phyloP scores from a whole-genome alignment of 345 rosid genomes.

The Rhodamnia rubescens region DNA sequence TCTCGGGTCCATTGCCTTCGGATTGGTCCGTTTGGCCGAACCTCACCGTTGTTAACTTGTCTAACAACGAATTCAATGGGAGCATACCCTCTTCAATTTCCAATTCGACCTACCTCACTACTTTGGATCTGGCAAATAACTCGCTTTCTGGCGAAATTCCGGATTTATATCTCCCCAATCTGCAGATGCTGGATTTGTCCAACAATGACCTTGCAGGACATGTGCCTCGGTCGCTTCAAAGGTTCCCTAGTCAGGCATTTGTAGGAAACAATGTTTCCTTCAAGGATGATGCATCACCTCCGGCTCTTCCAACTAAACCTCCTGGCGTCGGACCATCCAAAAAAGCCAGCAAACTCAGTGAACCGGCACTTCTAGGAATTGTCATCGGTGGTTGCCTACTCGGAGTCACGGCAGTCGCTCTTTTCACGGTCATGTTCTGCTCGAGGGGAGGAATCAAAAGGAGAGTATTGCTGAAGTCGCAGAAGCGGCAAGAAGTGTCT shows the following conservation, averaged over 20 bases:
- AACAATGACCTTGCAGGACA: conserved; percentile 60
- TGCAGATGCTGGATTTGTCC: conserved; percentile 50
- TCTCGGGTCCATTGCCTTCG: conserved; percentile 53
- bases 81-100: conserved; percentile 45
- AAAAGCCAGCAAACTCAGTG: conserved; percentile 25
- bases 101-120: conserved; percentile 32
- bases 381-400: conserved; percentile 37
- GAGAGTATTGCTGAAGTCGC: conserved; percentile 19
- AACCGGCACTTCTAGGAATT: conserved; percentile 42
- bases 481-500: conserved; percentile 27
- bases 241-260: conserved; percentile 56
- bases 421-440: conserved; percentile 32
- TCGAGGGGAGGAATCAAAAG: conserved; percentile 15
- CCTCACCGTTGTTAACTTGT: conserved; percentile 48
- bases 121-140: conserved; percentile 57
- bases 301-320: conserved; percentile 23
- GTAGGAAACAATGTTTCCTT: conserved; percentile 45
- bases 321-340: conserved; percentile 20
- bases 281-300: conserved; percentile 20
- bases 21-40: conserved; percentile 60
- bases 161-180: conserved; percentile 26
- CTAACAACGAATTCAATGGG: conserved; percentile 54
- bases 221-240: conserved; percentile 51
- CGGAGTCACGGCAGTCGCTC: conserved; percentile 23
- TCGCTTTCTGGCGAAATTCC: conserved; percentile 70